Evolutionary conservation across 2,329 filamentous ascomycete genomes (phyloP).

Genomic region (Lojkania enalia): DNA sequence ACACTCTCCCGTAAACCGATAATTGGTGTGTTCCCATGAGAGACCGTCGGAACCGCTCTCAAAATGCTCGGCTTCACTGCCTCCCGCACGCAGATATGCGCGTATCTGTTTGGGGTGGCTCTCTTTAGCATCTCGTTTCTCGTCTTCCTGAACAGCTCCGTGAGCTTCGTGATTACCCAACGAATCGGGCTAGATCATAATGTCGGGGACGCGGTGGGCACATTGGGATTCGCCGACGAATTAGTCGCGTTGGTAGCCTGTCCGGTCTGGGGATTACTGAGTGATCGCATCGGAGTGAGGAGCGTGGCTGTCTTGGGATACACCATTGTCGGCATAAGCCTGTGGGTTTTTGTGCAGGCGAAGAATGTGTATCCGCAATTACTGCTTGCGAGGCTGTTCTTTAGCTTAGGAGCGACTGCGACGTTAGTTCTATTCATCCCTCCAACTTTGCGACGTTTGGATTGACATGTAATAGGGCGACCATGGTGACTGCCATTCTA

Average conservation of each 20-base stretch:
- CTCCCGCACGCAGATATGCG: conserved; percentile 60
- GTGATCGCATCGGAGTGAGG: conserved; percentile 75
- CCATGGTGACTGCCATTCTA: conserved; percentile 96
- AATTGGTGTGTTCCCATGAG: conserved; percentile 22
- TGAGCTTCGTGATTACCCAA: conserved; percentile 84
- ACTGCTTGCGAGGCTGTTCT: conserved; percentile 79
- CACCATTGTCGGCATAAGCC: conserved; percentile 72
- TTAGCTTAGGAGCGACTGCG: conserved; percentile 90
- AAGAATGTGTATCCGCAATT: conserved; percentile 86
- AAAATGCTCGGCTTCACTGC: conserved; percentile 57
- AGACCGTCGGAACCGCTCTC: conserved; percentile 7
- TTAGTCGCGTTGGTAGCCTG: conserved; percentile 79
- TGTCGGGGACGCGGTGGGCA: conserved; percentile 81
- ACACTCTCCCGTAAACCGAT: conserved; percentile 4
- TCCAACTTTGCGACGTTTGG: conserved; percentile 7
- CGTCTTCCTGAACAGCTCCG: conserved; percentile 82
- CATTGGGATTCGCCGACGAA: conserved; percentile 83
- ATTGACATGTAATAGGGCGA: conserved; percentile 54
- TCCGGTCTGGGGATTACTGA: conserved; percentile 76
- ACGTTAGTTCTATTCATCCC: conserved; percentile 55
- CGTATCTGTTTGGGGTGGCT: conserved; percentile 79
- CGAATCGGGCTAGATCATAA: conserved; percentile 72
- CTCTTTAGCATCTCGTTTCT: conserved; percentile 89
- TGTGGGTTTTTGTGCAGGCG: conserved; percentile 83
- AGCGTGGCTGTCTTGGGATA: conserved; percentile 72